These are phyloP conservation scores for Microcyclosporella mali DNA, from an alignment of 2,329 filamentous ascomycete species.

Conservation along the genomic window DNA sequence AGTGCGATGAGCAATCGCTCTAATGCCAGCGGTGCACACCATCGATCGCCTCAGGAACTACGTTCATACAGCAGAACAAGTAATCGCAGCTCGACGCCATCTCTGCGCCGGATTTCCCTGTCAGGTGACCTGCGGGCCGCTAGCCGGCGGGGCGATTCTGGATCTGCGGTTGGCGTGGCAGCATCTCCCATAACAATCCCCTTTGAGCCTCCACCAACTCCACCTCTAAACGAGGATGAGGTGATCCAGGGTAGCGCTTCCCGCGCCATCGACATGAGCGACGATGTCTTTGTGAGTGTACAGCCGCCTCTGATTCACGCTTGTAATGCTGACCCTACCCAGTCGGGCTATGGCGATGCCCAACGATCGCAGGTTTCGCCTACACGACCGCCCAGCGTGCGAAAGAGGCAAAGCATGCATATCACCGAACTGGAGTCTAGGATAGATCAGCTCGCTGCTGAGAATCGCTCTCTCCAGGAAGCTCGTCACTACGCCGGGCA, in stretches of 20 bases:
- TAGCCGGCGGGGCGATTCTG: conserved; percentile 47
- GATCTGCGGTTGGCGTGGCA: conserved; percentile 33
- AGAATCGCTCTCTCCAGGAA: conserved; percentile 74
- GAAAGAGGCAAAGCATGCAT: conserved; percentile 95
- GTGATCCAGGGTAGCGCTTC: conserved; percentile 82
- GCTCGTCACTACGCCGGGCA: conserved; percentile 36
- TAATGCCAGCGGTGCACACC: conserved; percentile 34
- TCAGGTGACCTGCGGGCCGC: conserved; percentile 72
- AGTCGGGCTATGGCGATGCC: conserved; percentile 93
- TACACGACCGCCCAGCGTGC: conserved; percentile 89
- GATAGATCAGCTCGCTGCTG: conserved; percentile 75
- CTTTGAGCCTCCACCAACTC: conserved; percentile 40
- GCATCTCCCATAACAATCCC: conserved; percentile 34
- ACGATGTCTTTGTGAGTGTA: conserved; percentile 83
- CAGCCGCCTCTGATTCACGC: conserved; percentile 25
- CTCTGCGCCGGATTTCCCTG: conserved; percentile 62
- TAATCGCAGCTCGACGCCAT: conserved; percentile 56
- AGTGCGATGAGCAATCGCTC: conserved; percentile 43
- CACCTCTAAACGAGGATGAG: conserved; percentile 60
- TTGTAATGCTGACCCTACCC: conserved; percentile 19
- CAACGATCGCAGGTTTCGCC: conserved; percentile 83
- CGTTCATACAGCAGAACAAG: conserved; percentile 59
- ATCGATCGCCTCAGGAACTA: conserved; percentile 40
- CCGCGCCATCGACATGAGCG: conserved; percentile 71
- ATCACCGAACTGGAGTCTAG: conserved; percentile 78